phyloP scores from a whole-genome alignment of 2,329 filamentous ascomycete genomes.

The Drechmeria coniospora region DNA sequence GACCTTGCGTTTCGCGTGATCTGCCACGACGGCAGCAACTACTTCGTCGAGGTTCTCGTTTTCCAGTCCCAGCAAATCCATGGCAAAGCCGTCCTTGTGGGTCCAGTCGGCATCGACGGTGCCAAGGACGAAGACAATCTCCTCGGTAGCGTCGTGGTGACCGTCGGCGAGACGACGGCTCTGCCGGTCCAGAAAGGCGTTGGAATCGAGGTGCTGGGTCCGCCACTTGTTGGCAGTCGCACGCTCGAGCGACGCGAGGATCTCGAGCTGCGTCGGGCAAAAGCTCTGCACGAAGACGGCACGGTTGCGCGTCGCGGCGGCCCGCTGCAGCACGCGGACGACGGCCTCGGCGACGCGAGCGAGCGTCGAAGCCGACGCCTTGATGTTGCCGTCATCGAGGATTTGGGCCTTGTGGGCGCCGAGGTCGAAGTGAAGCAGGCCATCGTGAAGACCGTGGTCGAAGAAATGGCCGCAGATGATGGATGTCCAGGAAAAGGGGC shows the following conservation, averaged over 20 bases:
- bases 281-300: conserved; percentile 31
- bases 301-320: conserved; percentile 35
- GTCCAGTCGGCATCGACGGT: conserved; percentile 34
- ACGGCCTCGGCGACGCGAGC: conserved; percentile 31
- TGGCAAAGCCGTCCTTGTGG: conserved; percentile 25
- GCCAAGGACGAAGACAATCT: conserved; percentile 34
- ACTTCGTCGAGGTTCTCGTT: conserved; percentile 30
- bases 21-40: conserved; percentile 18
- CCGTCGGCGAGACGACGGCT: conserved; percentile 22
- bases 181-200: conserved; percentile 22
- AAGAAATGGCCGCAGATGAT: conserved; percentile 28
- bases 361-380: conserved; percentile 34
- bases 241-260: conserved; percentile 34
- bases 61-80: conserved; percentile 28
- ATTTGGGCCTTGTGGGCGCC: conserved; percentile 26
- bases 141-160: conserved; percentile 23
- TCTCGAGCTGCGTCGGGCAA: conserved; percentile 28
- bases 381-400: conserved; percentile 34
- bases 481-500: conserved; percentile 33
- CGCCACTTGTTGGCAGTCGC: conserved; percentile 26
- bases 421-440: conserved; percentile 26
- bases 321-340: conserved; percentile 31
- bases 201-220: conserved; percentile 17
- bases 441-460: conserved; percentile 31
- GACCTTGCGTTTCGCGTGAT: conserved; percentile 3